A percentile compares a stretch with the other conserved stretches of the same genome.
These are phyloP conservation scores for Cyberlindnera sargentensis DNA, from an alignment of 805 yeast genomes.

Conservation along the genomic window DNA sequence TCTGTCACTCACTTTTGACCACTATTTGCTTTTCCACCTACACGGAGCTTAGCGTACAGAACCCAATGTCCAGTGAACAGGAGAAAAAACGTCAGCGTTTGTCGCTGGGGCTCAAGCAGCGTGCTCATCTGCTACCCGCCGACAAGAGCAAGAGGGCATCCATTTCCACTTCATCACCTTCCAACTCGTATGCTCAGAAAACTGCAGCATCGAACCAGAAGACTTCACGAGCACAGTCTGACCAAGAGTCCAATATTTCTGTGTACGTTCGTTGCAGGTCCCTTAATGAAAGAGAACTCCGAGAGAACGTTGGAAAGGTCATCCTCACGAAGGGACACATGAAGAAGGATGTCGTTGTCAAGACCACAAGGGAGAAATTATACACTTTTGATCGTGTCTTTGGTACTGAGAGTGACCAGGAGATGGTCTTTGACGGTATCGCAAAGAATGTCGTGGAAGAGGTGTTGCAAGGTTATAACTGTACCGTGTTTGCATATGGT, in stretches of 20 bases:
- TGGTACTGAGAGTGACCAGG: conserved; percentile 77
- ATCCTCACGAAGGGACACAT: conserved; percentile 41
- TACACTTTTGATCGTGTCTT: conserved; percentile 72
- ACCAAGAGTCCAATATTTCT: conserved; percentile 34
- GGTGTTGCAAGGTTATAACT: conserved; percentile 63
- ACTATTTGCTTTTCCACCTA: no score
- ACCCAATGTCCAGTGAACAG: conserved; percentile 1
- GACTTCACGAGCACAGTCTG: conserved; percentile 7
- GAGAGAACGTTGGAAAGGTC: conserved; percentile 49
- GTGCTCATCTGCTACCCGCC: background rate
- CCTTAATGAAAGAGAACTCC: conserved; percentile 45
- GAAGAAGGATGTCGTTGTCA: conserved; percentile 39
- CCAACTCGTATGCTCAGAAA: conserved; percentile 15
- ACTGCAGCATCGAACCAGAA: conserved; percentile 18
- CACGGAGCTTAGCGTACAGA: no score
- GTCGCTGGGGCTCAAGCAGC: conserved; percentile 1
- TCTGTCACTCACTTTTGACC: no score
- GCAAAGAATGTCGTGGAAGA: conserved; percentile 56
- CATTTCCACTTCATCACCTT: conserved; percentile 15
- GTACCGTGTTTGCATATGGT: conserved; percentile 80
- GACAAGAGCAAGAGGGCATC: conserved; percentile 12
- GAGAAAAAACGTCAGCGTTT: background rate
- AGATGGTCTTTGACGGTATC: conserved; percentile 53
- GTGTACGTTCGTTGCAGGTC: conserved; percentile 55
- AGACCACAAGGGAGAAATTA: conserved; percentile 38